A percentile compares a stretch with the other conserved stretches of the same genome.
phyloP scores from a whole-genome alignment of 2,329 filamentous ascomycete genomes.

The Paramyrothecium roridum region DNA sequence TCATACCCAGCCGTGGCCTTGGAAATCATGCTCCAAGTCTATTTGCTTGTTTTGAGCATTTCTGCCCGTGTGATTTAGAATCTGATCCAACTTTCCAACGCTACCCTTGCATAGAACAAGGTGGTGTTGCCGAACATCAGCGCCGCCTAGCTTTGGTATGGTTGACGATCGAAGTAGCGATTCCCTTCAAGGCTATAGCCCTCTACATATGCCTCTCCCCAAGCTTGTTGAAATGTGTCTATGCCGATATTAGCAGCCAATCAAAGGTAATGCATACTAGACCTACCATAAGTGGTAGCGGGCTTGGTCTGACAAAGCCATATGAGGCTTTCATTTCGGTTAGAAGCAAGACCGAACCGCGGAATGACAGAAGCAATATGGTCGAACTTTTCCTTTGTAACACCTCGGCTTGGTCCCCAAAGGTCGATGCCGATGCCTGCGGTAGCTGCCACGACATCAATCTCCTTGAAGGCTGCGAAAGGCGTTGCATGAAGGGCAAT shows the following conservation, averaged over 20 bases:
- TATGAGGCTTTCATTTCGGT: neutral
- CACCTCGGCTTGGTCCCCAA: neutral
- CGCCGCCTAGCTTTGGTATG: neutral
- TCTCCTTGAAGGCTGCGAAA: neutral
- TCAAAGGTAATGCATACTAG: neutral
- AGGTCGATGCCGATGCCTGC: neutral
- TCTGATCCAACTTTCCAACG: too few relatives aligned
- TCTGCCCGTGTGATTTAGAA: too few relatives aligned
- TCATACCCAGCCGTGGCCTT: too few relatives aligned
- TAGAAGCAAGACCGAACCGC: neutral
- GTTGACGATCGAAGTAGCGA: neutral
- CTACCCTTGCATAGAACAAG: too few relatives aligned
- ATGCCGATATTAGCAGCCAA: neutral
- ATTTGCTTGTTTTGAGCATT: too few relatives aligned
- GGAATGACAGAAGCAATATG: neutral
- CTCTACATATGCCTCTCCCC: neutral
- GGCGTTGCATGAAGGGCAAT: neutral
- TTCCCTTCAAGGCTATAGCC: neutral
- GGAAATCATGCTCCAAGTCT: too few relatives aligned
- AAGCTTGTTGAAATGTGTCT: neutral
- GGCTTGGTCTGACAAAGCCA: neutral
- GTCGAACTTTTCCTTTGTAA: neutral
- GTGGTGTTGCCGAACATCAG: too few relatives aligned
- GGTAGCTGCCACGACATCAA: neutral
- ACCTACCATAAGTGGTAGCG: neutral